These are phyloP conservation scores for Dactylis glomerata DNA, from an alignment of 176 grass and related monocot genomes.

Conservation along the genomic window DNA sequence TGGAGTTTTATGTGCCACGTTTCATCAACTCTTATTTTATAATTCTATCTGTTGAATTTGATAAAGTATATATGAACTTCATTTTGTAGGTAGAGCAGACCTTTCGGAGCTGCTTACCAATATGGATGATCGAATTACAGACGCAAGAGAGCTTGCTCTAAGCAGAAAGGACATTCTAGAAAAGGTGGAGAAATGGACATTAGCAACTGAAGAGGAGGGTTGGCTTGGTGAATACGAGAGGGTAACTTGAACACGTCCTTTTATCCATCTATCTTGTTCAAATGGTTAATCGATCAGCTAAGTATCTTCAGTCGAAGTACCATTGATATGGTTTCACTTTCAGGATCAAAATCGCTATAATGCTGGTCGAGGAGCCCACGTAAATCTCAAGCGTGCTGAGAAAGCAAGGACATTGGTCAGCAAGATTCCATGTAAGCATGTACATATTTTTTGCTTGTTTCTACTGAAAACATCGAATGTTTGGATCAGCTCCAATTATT, in stretches of 20 bases:
- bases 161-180: conserved; percentile 91
- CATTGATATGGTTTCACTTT: not conserved
- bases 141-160: conserved; percentile 74
- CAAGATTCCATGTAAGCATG: conserved; percentile 72
- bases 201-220: conserved; percentile 65
- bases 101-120: conserved; percentile 59
- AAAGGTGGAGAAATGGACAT: conserved; percentile 84
- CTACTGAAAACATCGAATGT: not conserved
- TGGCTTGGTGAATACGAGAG: conserved; percentile 97
- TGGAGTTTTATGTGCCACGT: not conserved
- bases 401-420: conserved; percentile 81
- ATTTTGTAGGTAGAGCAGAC: conserved; percentile 52
- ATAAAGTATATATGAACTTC: conserved; percentile 1
- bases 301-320: conserved; percentile 17
- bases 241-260: conserved; percentile 40
- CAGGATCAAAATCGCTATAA: conserved; percentile 91
- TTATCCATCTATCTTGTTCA: not conserved
- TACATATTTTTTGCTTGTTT: conserved; percentile 22
- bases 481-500: not conserved
- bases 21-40: not conserved
- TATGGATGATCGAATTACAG: conserved; percentile 58
- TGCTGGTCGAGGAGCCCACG: conserved; percentile 88
- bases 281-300: not conserved
- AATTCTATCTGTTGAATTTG: not conserved
- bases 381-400: conserved; percentile 90